Evolutionary conservation across 2,329 filamentous ascomycete species (phyloP).

Genomic region (Teratosphaeria nubilosa): DNA sequence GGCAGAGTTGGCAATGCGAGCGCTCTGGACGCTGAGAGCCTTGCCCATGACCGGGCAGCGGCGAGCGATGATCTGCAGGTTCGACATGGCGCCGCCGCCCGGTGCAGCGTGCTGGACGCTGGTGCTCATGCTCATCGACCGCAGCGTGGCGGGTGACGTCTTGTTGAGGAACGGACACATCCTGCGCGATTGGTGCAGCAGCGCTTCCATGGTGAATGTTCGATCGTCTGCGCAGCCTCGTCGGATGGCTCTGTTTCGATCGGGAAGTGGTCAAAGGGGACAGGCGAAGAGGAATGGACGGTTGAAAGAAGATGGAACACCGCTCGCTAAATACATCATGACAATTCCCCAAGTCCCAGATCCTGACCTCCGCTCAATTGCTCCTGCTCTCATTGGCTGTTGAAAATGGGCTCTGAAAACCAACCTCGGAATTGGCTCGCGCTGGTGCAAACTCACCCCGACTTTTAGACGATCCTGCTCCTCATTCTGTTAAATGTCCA

Average conservation of each 20-base stretch:
- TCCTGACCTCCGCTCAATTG: background rate
- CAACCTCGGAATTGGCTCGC: background rate
- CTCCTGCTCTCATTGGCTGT: background rate
- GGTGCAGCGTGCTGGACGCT: conserved; percentile 49
- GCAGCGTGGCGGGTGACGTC: conserved; percentile 82
- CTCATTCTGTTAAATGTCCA: background rate
- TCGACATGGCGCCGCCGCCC: conserved; percentile 89
- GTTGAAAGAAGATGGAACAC: background rate
- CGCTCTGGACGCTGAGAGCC: conserved; percentile 68
- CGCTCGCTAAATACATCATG: background rate
- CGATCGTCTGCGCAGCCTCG: background rate
- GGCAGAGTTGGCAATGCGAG: conserved; percentile 37
- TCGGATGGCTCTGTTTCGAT: background rate
- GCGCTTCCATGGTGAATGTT: conserved; percentile 63
- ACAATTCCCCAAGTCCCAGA: background rate
- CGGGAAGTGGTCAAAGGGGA: background rate
- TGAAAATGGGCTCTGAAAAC: background rate
- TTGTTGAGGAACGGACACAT: conserved; percentile 97
- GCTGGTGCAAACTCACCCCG: background rate
- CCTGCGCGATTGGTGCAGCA: conserved; percentile 88
- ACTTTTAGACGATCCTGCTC: background rate
- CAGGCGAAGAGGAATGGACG: background rate
- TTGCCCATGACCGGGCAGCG: conserved; percentile 99
- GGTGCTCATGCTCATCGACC: conserved; percentile 70
- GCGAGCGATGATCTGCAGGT: conserved; percentile 84